These are phyloP conservation scores for Grosmannia serpens DNA, from an alignment of 2,329 filamentous ascomycete species.

Conservation along the genomic window DNA sequence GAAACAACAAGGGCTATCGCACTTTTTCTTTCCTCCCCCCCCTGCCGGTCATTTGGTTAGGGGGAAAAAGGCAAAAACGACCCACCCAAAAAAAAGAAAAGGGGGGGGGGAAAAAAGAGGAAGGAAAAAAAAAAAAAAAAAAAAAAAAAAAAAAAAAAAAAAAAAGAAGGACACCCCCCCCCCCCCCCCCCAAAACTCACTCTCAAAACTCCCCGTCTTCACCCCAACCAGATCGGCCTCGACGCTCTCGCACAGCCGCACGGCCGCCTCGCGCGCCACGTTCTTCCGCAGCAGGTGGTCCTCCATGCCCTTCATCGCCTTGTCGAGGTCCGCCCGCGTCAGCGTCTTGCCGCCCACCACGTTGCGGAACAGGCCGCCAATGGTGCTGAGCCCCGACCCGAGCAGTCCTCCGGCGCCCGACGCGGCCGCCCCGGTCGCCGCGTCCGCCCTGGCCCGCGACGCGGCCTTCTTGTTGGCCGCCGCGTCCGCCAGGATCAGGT, in stretches of 20 bases:
- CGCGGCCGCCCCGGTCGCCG: constrained; percentile 10
- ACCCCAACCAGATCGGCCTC: constrained; percentile 81
- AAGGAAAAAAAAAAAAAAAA: neutral
- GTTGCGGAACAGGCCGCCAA: constrained; percentile 84
- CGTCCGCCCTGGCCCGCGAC: constrained; percentile 29
- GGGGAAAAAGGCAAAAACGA: neutral
- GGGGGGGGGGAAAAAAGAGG: too few relatives aligned
- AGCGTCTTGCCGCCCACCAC: constrained; percentile 90
- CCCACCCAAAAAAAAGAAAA: constrained; percentile 9
- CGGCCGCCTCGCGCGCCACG: constrained; percentile 84
- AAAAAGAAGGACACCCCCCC: too few relatives aligned
- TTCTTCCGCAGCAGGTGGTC: constrained; percentile 93
- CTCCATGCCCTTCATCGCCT: constrained; percentile 91
- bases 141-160: constrained; percentile 9
- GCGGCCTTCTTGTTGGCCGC: constrained; percentile 31
- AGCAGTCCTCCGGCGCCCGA: constrained; percentile 48
- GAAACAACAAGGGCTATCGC: too few relatives aligned
- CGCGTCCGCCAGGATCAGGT: constrained; percentile 71
- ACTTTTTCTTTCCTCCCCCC: neutral
- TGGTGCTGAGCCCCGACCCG: constrained; percentile 67
- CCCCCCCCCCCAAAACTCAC: constrained; percentile 20
- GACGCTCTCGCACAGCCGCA: constrained; percentile 83
- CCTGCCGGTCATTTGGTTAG: too few relatives aligned
- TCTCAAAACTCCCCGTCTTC: constrained; percentile 88
- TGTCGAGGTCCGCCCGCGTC: constrained; percentile 78